Evolutionary conservation across 768 basidiomycete genomes (phyloP), one percentile per base, ranked within the genome.

Genomic region (Trametes cingulata): DNA sequence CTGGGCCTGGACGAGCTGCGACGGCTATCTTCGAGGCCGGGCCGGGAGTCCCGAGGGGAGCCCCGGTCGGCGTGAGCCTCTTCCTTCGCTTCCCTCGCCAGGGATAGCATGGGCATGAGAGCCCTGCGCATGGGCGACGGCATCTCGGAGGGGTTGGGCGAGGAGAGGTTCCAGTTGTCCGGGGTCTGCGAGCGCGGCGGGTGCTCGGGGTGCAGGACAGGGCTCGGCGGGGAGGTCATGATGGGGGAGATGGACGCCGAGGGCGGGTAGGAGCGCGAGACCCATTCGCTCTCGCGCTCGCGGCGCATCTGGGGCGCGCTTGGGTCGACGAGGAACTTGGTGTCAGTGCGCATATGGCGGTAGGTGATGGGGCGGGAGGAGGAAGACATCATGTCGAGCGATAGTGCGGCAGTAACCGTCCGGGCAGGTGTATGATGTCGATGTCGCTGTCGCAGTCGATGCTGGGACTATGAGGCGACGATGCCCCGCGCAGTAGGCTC

Each of bases 141-240:
- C 56, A 62, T 57, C 20, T 62, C 61, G 24, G 61, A 62, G 6
- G 52, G 6, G 22, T 57, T 52, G n/a, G 61, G 61, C 3, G 61
- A 62, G 27, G 61, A 62, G 52, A 62, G 61, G 10, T 43, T 62
- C 61, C 61, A 62, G 45, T 40, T 45, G 56, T 62, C 61, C 0
- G 61, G 61, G 4, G 61, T 58, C 15, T 53, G 54, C 17, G 61
- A 52, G 12, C 61, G 37, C 22, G 55, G 53, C 14, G 61, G 61
- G 15, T 56, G 55, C 27, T 62, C 56, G 13, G 61, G 61, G 15
- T 53, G 61, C 10, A 57, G 39, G 52, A 54, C 14, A n/a, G 61
- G 61, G 33, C 61, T 62, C 15, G 61, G 56, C 2, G 61, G 61
- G 1, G 55, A 49, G 7, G 43, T 40, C 55, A 57, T 52, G 50